Evolutionary conservation across 2,329 filamentous ascomycete species (phyloP), one percentile per base, ranked within the genome.

Genomic region (Epichloe gansuensis): DNA sequence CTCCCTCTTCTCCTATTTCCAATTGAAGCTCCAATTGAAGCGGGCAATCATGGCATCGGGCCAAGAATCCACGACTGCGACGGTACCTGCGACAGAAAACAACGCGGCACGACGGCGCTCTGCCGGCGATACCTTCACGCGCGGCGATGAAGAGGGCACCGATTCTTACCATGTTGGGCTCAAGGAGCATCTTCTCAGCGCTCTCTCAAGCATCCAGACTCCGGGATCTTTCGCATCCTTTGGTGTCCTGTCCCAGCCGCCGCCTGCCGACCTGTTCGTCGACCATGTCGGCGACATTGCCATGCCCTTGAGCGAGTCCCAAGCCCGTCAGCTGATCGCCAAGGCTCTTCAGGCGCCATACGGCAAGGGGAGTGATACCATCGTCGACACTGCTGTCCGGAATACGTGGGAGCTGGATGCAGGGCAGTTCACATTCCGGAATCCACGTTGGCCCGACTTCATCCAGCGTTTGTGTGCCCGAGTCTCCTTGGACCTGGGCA

Each of bases 381-480:
- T 71, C 4, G 65, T 72, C 12, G 70, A 74, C 51, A 66, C 63
- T 0, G 40, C 61, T 4, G 67, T 71, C 0, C 63, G 68, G 3
- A 74, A 73, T 11, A 72, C 67, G 0, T 73, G 67, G 68, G 68
- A 76, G 55, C 50, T 76, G 2, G 63, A 70, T 44, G 56, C 66
- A 0, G 39, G 54, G 3, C 63, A 72, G 23, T 72, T 76, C 51
- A 53, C 61, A 4, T 59, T 75, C 13, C 55, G 50, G 15, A 63
- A 66, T 41, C 63, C 65, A 0, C 47, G n/a, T 3, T 73, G 69
- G 69, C n/a, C 54, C 0, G 2, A 1, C 0, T 57, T 58, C 13
- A 9, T 72, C 1, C 4, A 60, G 0, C 11, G n/a, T 0, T 17
- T 68, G 12, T 60, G 64, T 2, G 8, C 11, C 0, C 41, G 49